Conservation (phyloP, 148 eudicot genomes). For the Beta vulgaris region DNA sequence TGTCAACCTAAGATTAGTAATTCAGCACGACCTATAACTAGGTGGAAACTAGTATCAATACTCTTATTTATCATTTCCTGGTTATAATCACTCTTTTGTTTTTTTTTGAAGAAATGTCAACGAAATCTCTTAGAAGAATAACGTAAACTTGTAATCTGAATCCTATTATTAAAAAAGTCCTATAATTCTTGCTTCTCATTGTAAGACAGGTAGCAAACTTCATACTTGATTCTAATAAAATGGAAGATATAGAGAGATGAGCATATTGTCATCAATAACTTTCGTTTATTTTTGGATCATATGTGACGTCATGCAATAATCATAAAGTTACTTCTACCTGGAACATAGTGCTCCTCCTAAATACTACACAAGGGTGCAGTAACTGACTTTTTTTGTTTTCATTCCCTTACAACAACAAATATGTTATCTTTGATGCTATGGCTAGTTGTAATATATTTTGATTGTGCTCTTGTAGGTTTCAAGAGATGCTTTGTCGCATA, state of each 20-base stretch:
- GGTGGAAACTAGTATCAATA: background rate
- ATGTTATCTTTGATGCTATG: background rate
- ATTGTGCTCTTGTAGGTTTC: constrained; percentile 58
- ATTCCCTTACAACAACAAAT: background rate
- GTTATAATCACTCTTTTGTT: background rate
- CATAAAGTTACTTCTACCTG: background rate
- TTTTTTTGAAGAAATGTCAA: background rate
- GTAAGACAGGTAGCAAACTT: background rate
- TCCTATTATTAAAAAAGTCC: too few relatives aligned
- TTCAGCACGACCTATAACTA: background rate
- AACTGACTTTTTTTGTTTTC: background rate
- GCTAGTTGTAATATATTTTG: constrained; percentile 12
- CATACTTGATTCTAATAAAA: background rate
- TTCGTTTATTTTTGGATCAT: background rate
- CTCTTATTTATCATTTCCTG: too few relatives aligned
- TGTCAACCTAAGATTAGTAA: background rate
- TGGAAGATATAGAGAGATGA: background rate
- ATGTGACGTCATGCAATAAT: background rate
- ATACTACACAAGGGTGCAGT: background rate
- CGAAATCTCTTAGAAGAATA: background rate
- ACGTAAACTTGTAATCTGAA: too few relatives aligned
- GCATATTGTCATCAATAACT: background rate
- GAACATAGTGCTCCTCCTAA: background rate
- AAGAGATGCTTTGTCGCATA: constrained; percentile 49
- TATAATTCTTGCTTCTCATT: background rate